phyloP scores from a whole-genome alignment of 2,329 filamentous ascomycete genomes.

The Albifimbria verrucaria region DNA sequence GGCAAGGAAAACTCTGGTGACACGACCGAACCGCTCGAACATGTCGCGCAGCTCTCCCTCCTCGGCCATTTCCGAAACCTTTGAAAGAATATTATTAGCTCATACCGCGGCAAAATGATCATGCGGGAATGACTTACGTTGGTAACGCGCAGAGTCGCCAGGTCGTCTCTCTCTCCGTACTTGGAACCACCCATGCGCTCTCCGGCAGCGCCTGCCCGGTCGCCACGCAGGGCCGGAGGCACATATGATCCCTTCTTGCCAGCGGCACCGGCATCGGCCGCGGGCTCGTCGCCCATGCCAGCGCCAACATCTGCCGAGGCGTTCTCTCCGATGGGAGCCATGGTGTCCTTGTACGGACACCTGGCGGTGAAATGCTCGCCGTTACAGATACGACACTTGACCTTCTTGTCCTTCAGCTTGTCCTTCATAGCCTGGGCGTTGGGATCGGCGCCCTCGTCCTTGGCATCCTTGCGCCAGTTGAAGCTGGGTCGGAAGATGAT shows the following conservation, averaged over 20 bases:
- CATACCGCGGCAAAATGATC: neutral
- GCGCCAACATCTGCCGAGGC: slow-evolving; percentile 51
- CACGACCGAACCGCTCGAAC: slow-evolving; percentile 95
- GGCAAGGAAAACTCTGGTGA: slow-evolving; percentile 95
- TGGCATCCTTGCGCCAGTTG: slow-evolving; percentile 90
- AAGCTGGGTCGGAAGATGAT: slow-evolving; percentile 91
- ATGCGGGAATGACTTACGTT: slow-evolving; percentile 67
- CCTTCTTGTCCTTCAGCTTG: slow-evolving; percentile 96
- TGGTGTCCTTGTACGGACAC: slow-evolving; percentile 99
- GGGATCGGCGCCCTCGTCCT: slow-evolving; percentile 72
- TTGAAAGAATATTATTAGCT: slow-evolving; percentile 24
- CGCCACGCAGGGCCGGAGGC: slow-evolving; percentile 85
- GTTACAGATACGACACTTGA: slow-evolving; percentile 98
- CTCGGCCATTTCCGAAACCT: slow-evolving; percentile 97
- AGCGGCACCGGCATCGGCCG: slow-evolving; percentile 50
- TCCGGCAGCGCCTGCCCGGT: slow-evolving; percentile 55
- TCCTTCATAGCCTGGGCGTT: slow-evolving; percentile 74
- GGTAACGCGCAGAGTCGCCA: slow-evolving; percentile 94
- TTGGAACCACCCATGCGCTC: slow-evolving; percentile 82
- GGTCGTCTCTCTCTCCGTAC: slow-evolving; percentile 88
- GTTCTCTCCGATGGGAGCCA: slow-evolving; percentile 77
- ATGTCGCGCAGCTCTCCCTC: slow-evolving; percentile 93
- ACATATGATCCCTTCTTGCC: slow-evolving; percentile 82
- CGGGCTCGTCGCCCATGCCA: slow-evolving; percentile 48
- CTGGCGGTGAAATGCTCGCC: slow-evolving; percentile 99